Evolutionary conservation across 257 asterid genomes (phyloP), one percentile per base, ranked within the genome.

Genomic region (Petunia secreta): DNA sequence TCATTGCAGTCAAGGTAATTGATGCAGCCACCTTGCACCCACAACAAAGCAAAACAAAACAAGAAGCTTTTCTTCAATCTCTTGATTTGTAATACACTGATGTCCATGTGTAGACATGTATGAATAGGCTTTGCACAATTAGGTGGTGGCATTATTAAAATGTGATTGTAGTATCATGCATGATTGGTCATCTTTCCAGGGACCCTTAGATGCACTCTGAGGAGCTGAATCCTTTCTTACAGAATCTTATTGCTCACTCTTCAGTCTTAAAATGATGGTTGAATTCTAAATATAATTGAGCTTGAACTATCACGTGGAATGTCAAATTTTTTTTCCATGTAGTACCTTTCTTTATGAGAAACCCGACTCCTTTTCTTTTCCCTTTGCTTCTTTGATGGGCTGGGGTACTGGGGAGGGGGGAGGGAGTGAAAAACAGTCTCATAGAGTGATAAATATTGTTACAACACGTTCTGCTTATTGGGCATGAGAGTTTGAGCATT

Each of bases 1-100:
- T 96, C 87, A 91, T 96, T 60, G 89, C 97, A 63, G 97, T 96
- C 85, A 92, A 96, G 99, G 99, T 96, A 86, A 86, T 77, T 65
- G 39, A 11, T 78, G 50, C 80, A 58, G 66, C 46, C 11, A 48
- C 74, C 36, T 68, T 58, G 60, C 14, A 13, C 64, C 82, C 74
- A n/a, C n/a, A n/a, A n/a, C n/a, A n/a, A n/a, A n/a, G n/a, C n/a
- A n/a, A n/a, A n/a, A n/a, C n/a, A n/a, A n/a, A n/a, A n/a, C n/a
- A n/a, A n/a, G n/a, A n/a, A n/a, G n/a, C n/a, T n/a, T n/a, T n/a
- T n/a, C n/a, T n/a, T n/a, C n/a, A n/a, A 43, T 71, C 43, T 48
- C 14, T 40, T 65, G 50, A n/a, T 71, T 48, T 25, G 60, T 48
- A 71, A 50, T 48, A 9, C 13, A 71, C 34, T 48, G 60, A 71